Evolutionary conservation across 2,329 filamentous ascomycete genomes (phyloP), one percentile per base, ranked within the genome.

Genomic region (Penicillium sp.): DNA sequence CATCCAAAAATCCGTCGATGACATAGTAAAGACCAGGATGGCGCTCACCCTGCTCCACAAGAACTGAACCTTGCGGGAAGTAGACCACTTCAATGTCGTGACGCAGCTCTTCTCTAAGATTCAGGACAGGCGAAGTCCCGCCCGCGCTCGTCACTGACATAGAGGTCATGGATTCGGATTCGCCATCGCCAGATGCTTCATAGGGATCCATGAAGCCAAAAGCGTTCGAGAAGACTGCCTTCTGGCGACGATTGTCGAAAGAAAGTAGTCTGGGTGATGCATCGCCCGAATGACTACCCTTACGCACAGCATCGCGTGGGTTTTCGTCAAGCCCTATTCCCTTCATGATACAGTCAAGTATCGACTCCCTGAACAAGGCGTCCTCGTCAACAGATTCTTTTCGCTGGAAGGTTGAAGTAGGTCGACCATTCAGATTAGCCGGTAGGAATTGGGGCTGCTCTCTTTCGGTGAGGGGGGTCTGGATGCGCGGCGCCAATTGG

Each of bases 21-120:
- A 99, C 93, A 73, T 99, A 99, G 75, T 99, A 99, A 0, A 99
- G 73, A 0, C 94, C 94, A 0, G 94, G 94, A 63, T 95, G 96
- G n/a, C 94, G 84, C 71, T 99, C 94, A 9, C 94, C 93, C 75
- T 97, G 92, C 67, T 99, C 94, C 0, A 99, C 92, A 14, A 99
- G 81, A 0, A 99, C 89, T 1, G 94, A 93, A 2, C 90, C 92
- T 71, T 97, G 90, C 0, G 92, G 93, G 61, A 99, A 99, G 76
- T 90, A 97, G 5, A 99, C 94, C 60, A 99, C 97, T 68, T 99
- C 94, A 3, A 97, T 85, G 49, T 99, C 94, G 58, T 96, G 88
- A 59, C 88, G 88, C 75, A 97, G 83, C 57, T 97, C 93, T 54
- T 91, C 86, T 4, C 85, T 83, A 5, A 93, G 76, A 3, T 80